phyloP scores from a whole-genome alignment of 805 yeast species.

The Isabelozyma pseudorhagii region DNA sequence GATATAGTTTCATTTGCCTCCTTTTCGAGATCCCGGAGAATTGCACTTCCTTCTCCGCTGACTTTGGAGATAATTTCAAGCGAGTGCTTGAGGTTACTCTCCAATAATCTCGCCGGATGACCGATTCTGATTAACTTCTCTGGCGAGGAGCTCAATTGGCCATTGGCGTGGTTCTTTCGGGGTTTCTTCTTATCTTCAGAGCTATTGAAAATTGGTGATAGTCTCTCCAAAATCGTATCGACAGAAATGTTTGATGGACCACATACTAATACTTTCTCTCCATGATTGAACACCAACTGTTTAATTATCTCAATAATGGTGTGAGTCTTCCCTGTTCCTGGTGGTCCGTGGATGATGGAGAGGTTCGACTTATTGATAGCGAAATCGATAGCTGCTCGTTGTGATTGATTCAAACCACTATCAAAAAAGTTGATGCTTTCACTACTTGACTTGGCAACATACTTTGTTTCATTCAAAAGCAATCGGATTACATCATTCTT shows the following conservation, averaged over 20 bases:
- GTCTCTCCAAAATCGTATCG: constrained; percentile 83
- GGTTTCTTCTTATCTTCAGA: constrained; percentile 15
- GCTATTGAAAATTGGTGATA: constrained; percentile 34
- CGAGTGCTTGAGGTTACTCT: constrained; percentile 63
- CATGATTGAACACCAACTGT: constrained; percentile 51
- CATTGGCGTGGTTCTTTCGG: constrained; percentile 36
- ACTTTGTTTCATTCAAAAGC: constrained; percentile 44
- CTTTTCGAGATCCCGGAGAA: constrained; percentile 62
- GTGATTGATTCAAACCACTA: constrained; percentile 59
- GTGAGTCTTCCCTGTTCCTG: constrained; percentile 81
- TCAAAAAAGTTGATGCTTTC: constrained; percentile 33
- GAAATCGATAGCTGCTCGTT: constrained; percentile 66
- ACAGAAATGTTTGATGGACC: constrained; percentile 94
- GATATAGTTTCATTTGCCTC: constrained; percentile 67
- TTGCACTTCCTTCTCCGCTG: constrained; percentile 47
- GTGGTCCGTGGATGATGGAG: constrained; percentile 72
- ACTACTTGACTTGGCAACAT: constrained; percentile 9
- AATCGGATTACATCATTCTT: constrained; percentile 36
- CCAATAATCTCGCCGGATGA: constrained; percentile 84
- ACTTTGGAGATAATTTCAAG: constrained; percentile 66
- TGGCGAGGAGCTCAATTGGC: constrained; percentile 5
- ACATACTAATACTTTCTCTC: constrained; percentile 70
- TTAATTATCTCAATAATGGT: constrained; percentile 79
- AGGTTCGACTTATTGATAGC: constrained; percentile 55
- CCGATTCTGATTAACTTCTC: constrained; percentile 74